Evolutionary conservation across 2,329 filamentous ascomycete genomes (phyloP).

Genomic region (Cercospora citrullina): DNA sequence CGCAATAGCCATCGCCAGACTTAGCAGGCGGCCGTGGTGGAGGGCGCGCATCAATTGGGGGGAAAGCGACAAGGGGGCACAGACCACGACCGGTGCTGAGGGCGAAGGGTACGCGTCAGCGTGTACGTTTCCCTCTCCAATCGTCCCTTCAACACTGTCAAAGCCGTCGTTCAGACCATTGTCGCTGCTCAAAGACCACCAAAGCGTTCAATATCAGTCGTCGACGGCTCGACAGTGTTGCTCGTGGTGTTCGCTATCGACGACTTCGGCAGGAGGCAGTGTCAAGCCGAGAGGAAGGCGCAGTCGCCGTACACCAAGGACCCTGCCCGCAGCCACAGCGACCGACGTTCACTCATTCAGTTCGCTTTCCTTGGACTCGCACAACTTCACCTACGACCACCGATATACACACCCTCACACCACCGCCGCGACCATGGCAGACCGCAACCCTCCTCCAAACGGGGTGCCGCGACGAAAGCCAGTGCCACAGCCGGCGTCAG

Average conservation of each 20-base stretch:
- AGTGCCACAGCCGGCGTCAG: slow-evolving; percentile 29
- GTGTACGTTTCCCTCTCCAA: slow-evolving; percentile 1
- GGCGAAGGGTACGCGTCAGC: not conserved
- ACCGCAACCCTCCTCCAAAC: slow-evolving; percentile 28
- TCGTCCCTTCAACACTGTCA: slow-evolving; percentile 3
- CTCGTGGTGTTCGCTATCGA: not conserved
- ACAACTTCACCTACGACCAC: not conserved
- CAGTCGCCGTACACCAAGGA: not conserved
- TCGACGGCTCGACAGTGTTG: slow-evolving; percentile 1
- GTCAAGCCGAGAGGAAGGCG: not conserved
- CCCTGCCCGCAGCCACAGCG: slow-evolving; percentile 4
- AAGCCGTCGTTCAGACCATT: slow-evolving; percentile 1
- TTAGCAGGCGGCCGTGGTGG: not conserved
- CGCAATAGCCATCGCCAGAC: not conserved
- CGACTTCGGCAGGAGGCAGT: not conserved
- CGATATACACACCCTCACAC: not conserved
- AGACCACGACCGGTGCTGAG: not conserved
- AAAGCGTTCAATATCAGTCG: not conserved
- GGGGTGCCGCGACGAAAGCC: slow-evolving; percentile 37
- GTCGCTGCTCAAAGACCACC: not conserved
- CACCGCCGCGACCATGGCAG: slow-evolving; percentile 29
- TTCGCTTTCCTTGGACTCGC: not conserved
- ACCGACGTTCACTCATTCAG: not conserved
- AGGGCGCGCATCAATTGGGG: not conserved
- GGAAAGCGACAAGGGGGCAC: not conserved